Evolutionary conservation across 345 rosid species (phyloP).

Genomic region (Pelargonium nanum): DNA sequence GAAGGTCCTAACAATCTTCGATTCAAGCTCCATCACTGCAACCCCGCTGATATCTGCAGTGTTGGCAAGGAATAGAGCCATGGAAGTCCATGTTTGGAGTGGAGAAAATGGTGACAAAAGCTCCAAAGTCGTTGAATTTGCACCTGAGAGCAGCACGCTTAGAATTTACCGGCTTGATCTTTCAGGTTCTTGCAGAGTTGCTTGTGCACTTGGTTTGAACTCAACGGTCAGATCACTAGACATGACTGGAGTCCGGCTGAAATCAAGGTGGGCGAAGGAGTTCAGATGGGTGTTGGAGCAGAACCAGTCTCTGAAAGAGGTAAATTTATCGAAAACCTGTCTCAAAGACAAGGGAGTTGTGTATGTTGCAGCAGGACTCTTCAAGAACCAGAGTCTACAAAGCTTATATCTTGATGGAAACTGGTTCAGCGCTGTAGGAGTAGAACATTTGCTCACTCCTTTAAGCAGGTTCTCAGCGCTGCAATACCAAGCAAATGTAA

Average conservation of each 20-base stretch:
- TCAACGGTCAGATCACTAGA: constrained; percentile 69
- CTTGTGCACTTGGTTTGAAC: constrained; percentile 70
- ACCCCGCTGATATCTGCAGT: constrained; percentile 85
- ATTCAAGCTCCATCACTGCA: constrained; percentile 55
- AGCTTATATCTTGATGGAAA: constrained; percentile 71
- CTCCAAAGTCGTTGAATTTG: constrained; percentile 77
- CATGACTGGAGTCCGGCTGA: constrained; percentile 64
- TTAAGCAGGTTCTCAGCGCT: constrained; percentile 84
- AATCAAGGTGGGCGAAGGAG: constrained; percentile 77
- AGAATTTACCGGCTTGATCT: constrained; percentile 54
- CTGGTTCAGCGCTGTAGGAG: constrained; percentile 59
- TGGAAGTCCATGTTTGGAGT: constrained; percentile 86
- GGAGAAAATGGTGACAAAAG: constrained; percentile 45
- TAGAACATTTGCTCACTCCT: constrained; percentile 79
- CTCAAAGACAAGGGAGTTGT: constrained; percentile 80
- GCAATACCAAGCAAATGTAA: constrained; percentile 76
- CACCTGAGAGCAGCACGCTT: constrained; percentile 52
- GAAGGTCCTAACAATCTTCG: constrained; percentile 65
- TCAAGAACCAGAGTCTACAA: constrained; percentile 65
- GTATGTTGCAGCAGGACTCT: constrained; percentile 84
- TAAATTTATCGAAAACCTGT: constrained; percentile 58
- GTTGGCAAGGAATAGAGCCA: constrained; percentile 60
- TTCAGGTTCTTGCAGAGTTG: constrained; percentile 71
- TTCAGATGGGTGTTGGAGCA: constrained; percentile 79
- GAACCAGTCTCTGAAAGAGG: constrained; percentile 64